These are phyloP conservation scores for Phytophthora pini DNA, from an alignment of 352 stramenopile species.

Conservation along the genomic window DNA sequence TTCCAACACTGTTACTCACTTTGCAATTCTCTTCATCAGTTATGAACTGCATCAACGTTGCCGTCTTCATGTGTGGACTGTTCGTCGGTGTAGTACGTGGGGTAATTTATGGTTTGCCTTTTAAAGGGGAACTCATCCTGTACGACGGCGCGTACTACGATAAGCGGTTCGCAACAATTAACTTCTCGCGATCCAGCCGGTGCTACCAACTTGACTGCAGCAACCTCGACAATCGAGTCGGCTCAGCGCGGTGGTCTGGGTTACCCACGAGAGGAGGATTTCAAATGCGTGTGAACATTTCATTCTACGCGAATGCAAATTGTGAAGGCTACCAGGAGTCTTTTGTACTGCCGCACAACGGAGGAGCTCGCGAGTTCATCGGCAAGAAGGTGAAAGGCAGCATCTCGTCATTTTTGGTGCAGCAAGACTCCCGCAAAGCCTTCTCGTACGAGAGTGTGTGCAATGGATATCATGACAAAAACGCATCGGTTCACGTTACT, in stretches of 20 bases:
- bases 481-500: background rate
- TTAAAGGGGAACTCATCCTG: background rate
- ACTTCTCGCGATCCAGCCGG: background rate
- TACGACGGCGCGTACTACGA: background rate
- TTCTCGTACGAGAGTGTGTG: conserved; percentile 1
- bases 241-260: conserved; percentile 11
- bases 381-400: conserved; percentile 7
- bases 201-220: conserved; percentile 32
- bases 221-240: conserved; percentile 18
- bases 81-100: background rate
- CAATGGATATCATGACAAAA: conserved; percentile 1
- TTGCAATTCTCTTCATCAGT: background rate
- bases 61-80: background rate
- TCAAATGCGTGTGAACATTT: background rate
- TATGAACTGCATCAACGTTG: background rate
- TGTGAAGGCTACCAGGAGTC: conserved; percentile 1
- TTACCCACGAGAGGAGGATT: conserved; percentile 2
- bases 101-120: background rate
- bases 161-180: background rate
- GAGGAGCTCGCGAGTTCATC: conserved; percentile 5
- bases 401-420: conserved; percentile 5
- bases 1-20: background rate
- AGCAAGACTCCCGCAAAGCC: background rate
- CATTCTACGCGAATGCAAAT: conserved; percentile 2
- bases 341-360: conserved; percentile 2